Conservation (phyloP, 2,329 filamentous ascomycete species). For the Pseudogymnoascus sp. region DNA sequence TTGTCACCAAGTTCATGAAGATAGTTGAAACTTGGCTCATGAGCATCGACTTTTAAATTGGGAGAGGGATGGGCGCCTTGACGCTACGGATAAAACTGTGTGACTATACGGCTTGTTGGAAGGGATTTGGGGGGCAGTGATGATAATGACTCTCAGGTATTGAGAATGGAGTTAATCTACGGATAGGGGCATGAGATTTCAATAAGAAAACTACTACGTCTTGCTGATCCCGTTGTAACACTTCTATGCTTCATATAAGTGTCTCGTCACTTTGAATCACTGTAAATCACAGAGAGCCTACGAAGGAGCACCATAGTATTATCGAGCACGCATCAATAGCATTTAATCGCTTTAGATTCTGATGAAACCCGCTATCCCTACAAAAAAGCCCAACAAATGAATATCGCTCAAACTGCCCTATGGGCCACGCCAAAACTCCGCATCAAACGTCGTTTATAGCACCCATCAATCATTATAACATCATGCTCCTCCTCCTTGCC, state of each 20-base stretch:
- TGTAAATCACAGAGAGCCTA: no score
- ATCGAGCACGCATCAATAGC: not conserved
- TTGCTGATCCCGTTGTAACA: not conserved
- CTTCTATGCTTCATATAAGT: not conserved
- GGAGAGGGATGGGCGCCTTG: not conserved
- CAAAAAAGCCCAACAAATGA: not conserved
- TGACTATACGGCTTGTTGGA: not conserved
- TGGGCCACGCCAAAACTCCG: conserved; percentile 4
- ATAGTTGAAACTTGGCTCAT: conserved; percentile 86
- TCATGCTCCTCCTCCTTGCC: conserved; percentile 29
- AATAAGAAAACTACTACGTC: not conserved
- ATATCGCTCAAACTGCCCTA: conserved; percentile 7
- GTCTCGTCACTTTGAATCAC: not conserved
- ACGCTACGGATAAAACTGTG: not conserved
- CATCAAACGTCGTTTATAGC: conserved; percentile 9
- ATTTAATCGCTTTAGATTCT: conserved; percentile 5
- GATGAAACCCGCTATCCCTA: not conserved
- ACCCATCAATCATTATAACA: conserved; percentile 26
- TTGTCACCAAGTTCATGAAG: conserved; percentile 98
- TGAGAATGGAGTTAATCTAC: conserved; percentile 4
- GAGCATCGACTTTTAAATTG: conserved; percentile 63
- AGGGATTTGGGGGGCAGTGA: not conserved
- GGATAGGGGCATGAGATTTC: conserved; percentile 1
- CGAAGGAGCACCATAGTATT: not conserved
- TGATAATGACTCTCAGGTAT: not conserved